Evolutionary conservation across 2,329 filamentous ascomycete species (phyloP).

Genomic region (Aspergillus novofumigatus): DNA sequence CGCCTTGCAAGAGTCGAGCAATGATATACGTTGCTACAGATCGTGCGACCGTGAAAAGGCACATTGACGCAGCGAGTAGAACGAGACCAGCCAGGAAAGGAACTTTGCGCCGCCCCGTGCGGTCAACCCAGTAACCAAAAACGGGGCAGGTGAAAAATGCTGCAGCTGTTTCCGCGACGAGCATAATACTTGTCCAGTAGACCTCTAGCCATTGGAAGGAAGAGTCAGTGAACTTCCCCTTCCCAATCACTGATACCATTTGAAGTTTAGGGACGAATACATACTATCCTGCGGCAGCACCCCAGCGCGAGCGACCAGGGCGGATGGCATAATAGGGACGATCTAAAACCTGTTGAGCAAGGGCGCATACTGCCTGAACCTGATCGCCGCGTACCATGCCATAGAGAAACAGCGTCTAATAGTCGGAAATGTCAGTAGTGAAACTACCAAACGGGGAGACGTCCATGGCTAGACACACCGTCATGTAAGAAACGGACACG

Average conservation of each 20-base stretch:
- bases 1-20: slow-evolving; percentile 54
- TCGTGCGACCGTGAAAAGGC: slow-evolving; percentile 50
- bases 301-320: slow-evolving; percentile 1
- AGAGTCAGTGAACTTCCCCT: background rate
- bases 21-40: slow-evolving; percentile 46
- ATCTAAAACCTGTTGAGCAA: slow-evolving; percentile 1
- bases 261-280: background rate
- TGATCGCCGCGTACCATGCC: slow-evolving; percentile 1
- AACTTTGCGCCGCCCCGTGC: slow-evolving; percentile 40
- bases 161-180: slow-evolving; percentile 12
- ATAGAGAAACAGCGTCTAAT: slow-evolving; percentile 4
- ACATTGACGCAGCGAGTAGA: slow-evolving; percentile 49
- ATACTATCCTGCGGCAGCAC: slow-evolving; percentile 1
- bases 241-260: background rate
- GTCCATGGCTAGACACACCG: background rate
- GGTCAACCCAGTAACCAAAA: slow-evolving; percentile 15
- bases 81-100: slow-evolving; percentile 56
- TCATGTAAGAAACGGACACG: background rate
- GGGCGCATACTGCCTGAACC: background rate
- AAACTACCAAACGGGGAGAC: background rate
- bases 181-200: slow-evolving; percentile 17
- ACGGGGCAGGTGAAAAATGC: slow-evolving; percentile 15
- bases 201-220: background rate
- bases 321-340: slow-evolving; percentile 6
- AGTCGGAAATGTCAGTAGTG: background rate